Percentiles rank a stretch among this genome's conserved stretches.
Evolutionary conservation across 2,329 filamentous ascomycete genomes (phyloP).

Genomic region (Juglanconis juglandina): DNA sequence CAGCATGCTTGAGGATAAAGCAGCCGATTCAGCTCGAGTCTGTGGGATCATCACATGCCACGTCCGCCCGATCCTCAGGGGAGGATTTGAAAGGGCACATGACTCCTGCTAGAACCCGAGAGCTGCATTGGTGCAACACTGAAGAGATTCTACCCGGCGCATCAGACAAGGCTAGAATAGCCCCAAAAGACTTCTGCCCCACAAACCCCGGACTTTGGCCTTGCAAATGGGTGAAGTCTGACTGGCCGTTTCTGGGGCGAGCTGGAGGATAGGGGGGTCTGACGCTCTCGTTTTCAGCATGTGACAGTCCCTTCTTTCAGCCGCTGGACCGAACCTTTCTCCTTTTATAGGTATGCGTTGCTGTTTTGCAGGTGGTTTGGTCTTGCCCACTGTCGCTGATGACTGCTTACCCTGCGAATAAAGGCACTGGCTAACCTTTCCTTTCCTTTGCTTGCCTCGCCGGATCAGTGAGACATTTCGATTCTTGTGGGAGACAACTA

Average conservation of each 20-base stretch:
- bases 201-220: neutral
- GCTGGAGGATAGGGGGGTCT: neutral
- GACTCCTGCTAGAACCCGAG: conserved; percentile 3
- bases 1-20: neutral
- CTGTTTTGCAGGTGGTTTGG: neutral
- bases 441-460: conserved; percentile 1
- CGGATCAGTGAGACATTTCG: conserved; percentile 2
- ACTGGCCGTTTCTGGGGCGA: neutral
- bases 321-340: neutral
- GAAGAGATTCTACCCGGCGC: neutral
- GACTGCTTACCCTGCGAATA: neutral
- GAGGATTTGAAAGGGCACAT: conserved; percentile 9
- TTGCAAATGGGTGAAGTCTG: neutral
- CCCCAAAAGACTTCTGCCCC: neutral
- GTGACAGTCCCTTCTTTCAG: conserved; percentile 1
- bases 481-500: neutral
- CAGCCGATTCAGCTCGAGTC: neutral
- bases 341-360: neutral
- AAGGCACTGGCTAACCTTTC: neutral
- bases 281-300: conserved; percentile 1
- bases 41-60: conserved; percentile 16
- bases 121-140: conserved; percentile 8
- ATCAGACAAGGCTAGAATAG: neutral
- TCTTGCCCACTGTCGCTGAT: neutral
- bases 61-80: neutral